phyloP scores from a whole-genome alignment of 1,284 basidiomycete genomes.

The Cystobasidium sp. region DNA sequence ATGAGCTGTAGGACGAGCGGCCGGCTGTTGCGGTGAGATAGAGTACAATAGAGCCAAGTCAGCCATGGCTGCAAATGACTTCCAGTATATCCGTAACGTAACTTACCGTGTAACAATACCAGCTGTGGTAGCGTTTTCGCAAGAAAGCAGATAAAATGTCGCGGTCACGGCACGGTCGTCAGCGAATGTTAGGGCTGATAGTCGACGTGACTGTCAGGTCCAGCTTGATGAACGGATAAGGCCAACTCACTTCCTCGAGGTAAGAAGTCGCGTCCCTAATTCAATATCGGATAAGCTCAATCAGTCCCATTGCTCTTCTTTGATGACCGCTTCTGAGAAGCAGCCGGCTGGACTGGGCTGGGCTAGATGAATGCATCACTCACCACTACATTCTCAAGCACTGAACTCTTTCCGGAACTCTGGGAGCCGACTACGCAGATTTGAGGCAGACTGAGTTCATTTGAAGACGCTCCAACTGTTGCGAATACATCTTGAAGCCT shows the following conservation, averaged over 20 bases:
- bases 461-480: slow-evolving; percentile 60
- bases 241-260: slow-evolving; percentile 75
- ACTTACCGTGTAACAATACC: slow-evolving; percentile 92
- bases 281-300: background rate
- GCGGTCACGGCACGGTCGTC: background rate
- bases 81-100: no score
- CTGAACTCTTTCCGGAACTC: slow-evolving; percentile 57
- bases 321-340: no score
- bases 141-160: background rate
- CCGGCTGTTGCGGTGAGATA: slow-evolving; percentile 4
- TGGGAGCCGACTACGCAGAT: slow-evolving; percentile 62
- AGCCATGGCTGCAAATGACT: slow-evolving; percentile 59
- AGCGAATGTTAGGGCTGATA: background rate
- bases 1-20: slow-evolving; percentile 84
- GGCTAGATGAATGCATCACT: background rate
- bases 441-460: slow-evolving; percentile 60
- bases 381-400: slow-evolving; percentile 12
- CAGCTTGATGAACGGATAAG: background rate
- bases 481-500: slow-evolving; percentile 63
- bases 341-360: background rate
- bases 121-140: slow-evolving; percentile 46
- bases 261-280: slow-evolving; percentile 82
- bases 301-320: no score
- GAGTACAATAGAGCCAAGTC: background rate
- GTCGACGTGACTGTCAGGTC: slow-evolving; percentile 3